phyloP scores from a whole-genome alignment of 306 rosid species.

The Casuarina glauca region DNA sequence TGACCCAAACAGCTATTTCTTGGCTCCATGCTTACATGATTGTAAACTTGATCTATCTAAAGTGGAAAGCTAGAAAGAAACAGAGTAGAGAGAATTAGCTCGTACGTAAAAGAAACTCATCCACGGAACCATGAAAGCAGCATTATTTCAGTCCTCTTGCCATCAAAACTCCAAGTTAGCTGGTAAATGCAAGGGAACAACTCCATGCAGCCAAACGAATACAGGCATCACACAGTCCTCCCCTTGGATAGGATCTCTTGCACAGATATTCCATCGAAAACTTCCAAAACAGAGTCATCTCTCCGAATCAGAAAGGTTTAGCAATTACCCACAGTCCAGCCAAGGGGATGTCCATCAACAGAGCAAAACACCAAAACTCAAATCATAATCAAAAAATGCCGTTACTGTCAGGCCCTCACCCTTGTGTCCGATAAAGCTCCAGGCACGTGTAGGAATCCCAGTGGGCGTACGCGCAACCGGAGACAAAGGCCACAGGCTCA shows the following conservation, averaged over 20 bases:
- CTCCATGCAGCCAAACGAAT: no score
- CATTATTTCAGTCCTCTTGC: no score
- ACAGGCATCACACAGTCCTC: no score
- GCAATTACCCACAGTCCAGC: background rate
- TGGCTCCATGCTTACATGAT: background rate
- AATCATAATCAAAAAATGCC: constrained; percentile 27
- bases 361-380: constrained; percentile 14
- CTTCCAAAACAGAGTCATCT: no score
- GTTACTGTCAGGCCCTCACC: constrained; percentile 1
- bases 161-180: no score
- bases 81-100: background rate
- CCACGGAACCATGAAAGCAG: background rate
- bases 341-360: background rate
- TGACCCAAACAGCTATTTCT: background rate
- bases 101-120: background rate
- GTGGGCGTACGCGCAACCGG: constrained; percentile 26
- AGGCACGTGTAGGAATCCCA: constrained; percentile 26
- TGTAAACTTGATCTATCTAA: background rate
- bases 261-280: background rate
- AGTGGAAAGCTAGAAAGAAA: background rate
- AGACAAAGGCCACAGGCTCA: constrained; percentile 16
- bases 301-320: background rate
- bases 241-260: no score
- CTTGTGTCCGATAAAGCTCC: constrained; percentile 18
- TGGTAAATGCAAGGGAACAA: no score